Evolutionary conservation across 768 basidiomycete genomes (phyloP), one percentile per base, ranked within the genome.

Genomic region (Suillus cothurnatus): DNA sequence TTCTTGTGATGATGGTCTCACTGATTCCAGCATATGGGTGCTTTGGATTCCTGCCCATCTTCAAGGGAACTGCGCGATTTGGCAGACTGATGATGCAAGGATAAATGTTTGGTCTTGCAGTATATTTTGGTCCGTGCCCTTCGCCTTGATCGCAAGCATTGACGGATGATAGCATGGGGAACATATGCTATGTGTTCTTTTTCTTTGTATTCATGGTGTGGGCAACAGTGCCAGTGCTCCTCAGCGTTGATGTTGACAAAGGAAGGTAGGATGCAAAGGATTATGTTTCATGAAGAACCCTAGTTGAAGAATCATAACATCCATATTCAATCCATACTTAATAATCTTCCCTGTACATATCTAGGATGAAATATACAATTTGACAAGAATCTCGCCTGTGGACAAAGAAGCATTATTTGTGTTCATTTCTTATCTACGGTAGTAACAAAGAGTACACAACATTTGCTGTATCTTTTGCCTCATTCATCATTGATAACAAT

Each of bases 131-230:
- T 87, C 59, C 67, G 85, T 74, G 9, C 34, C 12, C 31, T 23
- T 21, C 19, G 11, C 15, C 21, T 32, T n/a, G 36, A 32, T 52
- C 36, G 28, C 12, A 8, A 38, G 36, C 31, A 17, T 62, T 56
- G 23, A 45, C 31, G 19, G n/a, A 67, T 53, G 95, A 97, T 73
- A 75, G 82, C 52, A 98, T 94, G 0, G 95, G 93, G 3, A 95
- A 97, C 76, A 96, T 97, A 57, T 90, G 96, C 32, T 92, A 91
- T 67, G 89, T 89, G 3, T 98, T 97, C 77, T 88, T 93, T 73
- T 95, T 99, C 80, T 83, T 98, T 17, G 81, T 94, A 4, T 64
- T 82, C 61, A 92, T 97, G 90, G 81, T 97, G 15, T 90, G 90
- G 85, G 69, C 86, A 2, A 91, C 95, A 0, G 78, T 97, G 2